These are phyloP conservation scores for Gloeopeniophorella convolvens DNA, from an alignment of 768 basidiomycete species.

Conservation along the genomic window DNA sequence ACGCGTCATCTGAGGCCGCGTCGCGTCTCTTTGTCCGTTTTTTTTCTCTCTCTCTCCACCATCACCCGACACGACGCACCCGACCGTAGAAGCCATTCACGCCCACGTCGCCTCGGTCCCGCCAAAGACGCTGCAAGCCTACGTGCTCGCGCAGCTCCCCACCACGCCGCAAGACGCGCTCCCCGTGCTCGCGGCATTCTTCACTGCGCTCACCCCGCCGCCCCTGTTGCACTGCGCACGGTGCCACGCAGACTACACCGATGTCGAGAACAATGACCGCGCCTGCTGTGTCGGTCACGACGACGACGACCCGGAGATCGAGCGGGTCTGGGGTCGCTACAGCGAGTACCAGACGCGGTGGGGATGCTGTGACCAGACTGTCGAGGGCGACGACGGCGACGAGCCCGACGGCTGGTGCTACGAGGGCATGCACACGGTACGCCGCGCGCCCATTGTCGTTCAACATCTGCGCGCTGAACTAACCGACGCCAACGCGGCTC, in stretches of 20 bases:
- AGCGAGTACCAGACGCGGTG: slow-evolving; percentile 47
- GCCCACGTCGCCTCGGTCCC: slow-evolving; percentile 53
- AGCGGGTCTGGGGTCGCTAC: slow-evolving; percentile 39
- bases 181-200: slow-evolving; percentile 47
- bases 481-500: slow-evolving; percentile 1
- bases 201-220: slow-evolving; percentile 54
- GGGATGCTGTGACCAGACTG: slow-evolving; percentile 66
- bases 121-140: slow-evolving; percentile 55
- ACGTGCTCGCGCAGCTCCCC: slow-evolving; percentile 46
- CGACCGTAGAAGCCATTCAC: slow-evolving; percentile 33
- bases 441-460: slow-evolving; percentile 25
- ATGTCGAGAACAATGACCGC: slow-evolving; percentile 63
- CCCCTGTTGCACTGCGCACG: slow-evolving; percentile 65
- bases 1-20: too few relatives aligned
- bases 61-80: too few relatives aligned
- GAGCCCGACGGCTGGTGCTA: slow-evolving; percentile 85
- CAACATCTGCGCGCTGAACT: background rate
- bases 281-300: slow-evolving; percentile 68
- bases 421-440: slow-evolving; percentile 69
- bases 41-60: too few relatives aligned
- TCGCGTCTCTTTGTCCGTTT: too few relatives aligned
- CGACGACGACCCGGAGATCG: slow-evolving; percentile 72
- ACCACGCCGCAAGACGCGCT: slow-evolving; percentile 35
- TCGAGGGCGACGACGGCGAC: slow-evolving; percentile 69
- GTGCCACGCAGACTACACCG: slow-evolving; percentile 64